phyloP scores from a whole-genome alignment of 1,284 basidiomycete genomes.

The Heterobasidion irregulare region DNA sequence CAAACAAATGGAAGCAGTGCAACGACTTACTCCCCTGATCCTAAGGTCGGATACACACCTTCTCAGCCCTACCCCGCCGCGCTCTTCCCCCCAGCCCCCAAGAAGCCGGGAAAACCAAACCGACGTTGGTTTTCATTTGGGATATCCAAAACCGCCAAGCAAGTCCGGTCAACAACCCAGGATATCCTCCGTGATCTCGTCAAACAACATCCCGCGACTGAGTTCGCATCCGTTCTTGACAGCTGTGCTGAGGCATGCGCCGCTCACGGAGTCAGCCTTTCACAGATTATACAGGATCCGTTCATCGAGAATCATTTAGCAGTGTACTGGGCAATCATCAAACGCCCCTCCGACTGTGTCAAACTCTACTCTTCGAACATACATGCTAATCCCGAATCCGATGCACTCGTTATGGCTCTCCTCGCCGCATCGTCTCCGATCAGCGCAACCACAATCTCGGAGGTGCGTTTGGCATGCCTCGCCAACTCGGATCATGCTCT shows the following conservation, averaged over 20 bases:
- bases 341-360: slow-evolving; percentile 22
- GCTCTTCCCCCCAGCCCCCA: not conserved
- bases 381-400: slow-evolving; percentile 20
- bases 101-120: not conserved
- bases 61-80: not conserved
- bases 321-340: slow-evolving; percentile 57
- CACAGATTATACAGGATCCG: slow-evolving; percentile 42
- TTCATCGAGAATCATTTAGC: slow-evolving; percentile 50
- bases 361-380: not conserved
- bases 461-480: slow-evolving; percentile 58
- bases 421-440: slow-evolving; percentile 49
- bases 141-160: slow-evolving; percentile 28
- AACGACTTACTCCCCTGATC: not conserved
- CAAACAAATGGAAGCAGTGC: not conserved
- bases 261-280: slow-evolving; percentile 23
- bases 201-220: slow-evolving; percentile 12
- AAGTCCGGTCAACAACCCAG: slow-evolving; percentile 36
- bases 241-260: slow-evolving; percentile 33
- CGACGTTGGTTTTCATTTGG: slow-evolving; percentile 18
- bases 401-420: slow-evolving; percentile 38
- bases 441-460: slow-evolving; percentile 35
- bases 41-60: not conserved
- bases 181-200: slow-evolving; percentile 42
- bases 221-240: slow-evolving; percentile 23
- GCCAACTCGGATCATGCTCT: slow-evolving; percentile 51